Conservation (phyloP, 352 stramenopile genomes). For the Phytophthora meadii region DNA sequence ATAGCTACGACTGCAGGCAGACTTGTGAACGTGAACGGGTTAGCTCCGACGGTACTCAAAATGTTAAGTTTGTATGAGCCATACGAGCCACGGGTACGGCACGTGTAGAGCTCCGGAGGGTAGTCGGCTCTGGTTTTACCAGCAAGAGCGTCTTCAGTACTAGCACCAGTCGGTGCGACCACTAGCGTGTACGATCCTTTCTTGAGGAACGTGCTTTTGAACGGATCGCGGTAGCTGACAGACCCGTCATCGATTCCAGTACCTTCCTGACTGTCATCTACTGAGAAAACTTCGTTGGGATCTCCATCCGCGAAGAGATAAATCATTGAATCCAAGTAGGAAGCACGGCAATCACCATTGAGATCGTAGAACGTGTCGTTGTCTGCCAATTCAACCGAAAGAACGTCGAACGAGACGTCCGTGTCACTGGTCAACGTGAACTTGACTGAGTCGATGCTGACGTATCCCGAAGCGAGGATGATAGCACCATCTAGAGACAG, state of each 20-base stretch:
- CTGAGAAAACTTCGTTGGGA: conserved; percentile 32
- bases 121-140: conserved; percentile 36
- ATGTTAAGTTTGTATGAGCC: conserved; percentile 50
- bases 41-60: conserved; percentile 37
- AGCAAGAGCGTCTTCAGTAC: conserved; percentile 29
- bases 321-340: conserved; percentile 67
- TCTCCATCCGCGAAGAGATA: conserved; percentile 58
- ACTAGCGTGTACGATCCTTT: conserved; percentile 54
- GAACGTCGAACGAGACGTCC: conserved; percentile 62
- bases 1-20: conserved; percentile 24
- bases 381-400: conserved; percentile 69
- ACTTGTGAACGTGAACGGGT: conserved; percentile 29
- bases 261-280: conserved; percentile 46
- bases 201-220: conserved; percentile 56
- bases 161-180: conserved; percentile 41
- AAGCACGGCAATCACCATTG: conserved; percentile 66
- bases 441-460: conserved; percentile 60
- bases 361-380: conserved; percentile 60
- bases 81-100: conserved; percentile 27
- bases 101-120: conserved; percentile 41
- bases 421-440: conserved; percentile 52
- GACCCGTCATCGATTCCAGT: conserved; percentile 51
- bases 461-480: conserved; percentile 33
- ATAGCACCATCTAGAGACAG: conserved; percentile 41
- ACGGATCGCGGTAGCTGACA: conserved; percentile 59